A percentile compares a stretch with the other conserved stretches of the same genome.
phyloP scores from a whole-genome alignment of 371 early-diverging fungal species.

The Mortierella sp. region DNA sequence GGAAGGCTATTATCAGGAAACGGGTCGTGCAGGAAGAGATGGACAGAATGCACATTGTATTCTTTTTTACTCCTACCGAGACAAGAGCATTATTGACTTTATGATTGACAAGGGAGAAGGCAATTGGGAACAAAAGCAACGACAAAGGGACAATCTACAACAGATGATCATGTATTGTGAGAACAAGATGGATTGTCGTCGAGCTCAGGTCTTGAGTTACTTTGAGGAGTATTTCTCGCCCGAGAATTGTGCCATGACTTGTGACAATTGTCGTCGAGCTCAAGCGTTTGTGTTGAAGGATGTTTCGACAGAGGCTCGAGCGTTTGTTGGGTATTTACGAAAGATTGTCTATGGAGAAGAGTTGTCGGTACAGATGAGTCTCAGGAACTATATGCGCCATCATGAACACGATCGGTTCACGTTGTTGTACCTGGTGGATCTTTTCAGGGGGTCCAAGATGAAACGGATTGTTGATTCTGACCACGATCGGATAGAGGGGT shows the following conservation, averaged over 20 bases:
- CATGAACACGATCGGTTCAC: constrained; percentile 70
- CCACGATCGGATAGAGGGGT: constrained; percentile 61
- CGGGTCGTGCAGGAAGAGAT: constrained; percentile 99
- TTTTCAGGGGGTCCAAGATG: constrained; percentile 79
- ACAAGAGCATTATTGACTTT: constrained; percentile 75
- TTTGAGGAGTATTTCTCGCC: constrained; percentile 94
- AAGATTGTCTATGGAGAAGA: constrained; percentile 48
- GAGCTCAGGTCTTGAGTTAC: constrained; percentile 91
- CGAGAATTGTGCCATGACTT: constrained; percentile 79
- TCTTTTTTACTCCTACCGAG: constrained; percentile 88
- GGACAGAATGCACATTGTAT: constrained; percentile 89
- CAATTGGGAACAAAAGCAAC: constrained; percentile 84
- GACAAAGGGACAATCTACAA: constrained; percentile 86
- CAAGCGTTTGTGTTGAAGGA: constrained; percentile 56
- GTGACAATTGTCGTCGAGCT: constrained; percentile 90
- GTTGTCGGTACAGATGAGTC: constrained; percentile 25
- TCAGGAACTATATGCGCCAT: constrained; percentile 23
- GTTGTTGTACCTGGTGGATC: constrained; percentile 77
- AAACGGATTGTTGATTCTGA: constrained; percentile 65
- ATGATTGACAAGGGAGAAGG: constrained; percentile 94
- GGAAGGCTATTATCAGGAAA: constrained; percentile 99
- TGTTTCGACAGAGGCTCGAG: constrained; percentile 66
- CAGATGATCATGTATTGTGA: constrained; percentile 96
- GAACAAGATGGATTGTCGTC: constrained; percentile 93
- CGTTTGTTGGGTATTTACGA: constrained; percentile 62